A percentile compares a stretch with the other conserved stretches of the same genome.
Conservation (phyloP, 345 rosid genomes). For the Melaleuca quinquenervia region DNA sequence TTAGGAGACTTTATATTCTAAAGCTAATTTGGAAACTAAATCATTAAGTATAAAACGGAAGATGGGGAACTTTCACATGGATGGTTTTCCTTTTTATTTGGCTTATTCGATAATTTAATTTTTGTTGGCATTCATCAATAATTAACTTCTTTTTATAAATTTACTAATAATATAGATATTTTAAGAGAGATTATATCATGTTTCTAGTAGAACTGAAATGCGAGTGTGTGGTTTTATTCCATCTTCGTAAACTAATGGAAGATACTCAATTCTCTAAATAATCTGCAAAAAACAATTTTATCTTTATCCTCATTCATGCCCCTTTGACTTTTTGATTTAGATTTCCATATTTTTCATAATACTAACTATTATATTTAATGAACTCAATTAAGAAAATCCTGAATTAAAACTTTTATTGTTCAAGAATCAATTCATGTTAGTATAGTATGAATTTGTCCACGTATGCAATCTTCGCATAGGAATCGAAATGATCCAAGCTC, state of each 20-base stretch:
- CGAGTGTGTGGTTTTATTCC: not conserved
- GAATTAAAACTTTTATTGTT: not conserved
- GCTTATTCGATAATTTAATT: not conserved
- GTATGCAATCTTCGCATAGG: not conserved
- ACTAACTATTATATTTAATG: not conserved
- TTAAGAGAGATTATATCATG: not conserved
- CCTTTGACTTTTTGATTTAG: not conserved
- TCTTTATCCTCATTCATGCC: not conserved
- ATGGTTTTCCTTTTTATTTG: not conserved
- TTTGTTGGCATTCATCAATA: not conserved
- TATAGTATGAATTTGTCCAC: not conserved
- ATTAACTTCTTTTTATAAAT: not conserved
- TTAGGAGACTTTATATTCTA: not conserved
- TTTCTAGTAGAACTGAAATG: not conserved
- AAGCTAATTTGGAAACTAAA: not conserved
- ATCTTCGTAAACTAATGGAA: not conserved
- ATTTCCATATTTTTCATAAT: not conserved
- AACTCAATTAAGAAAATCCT: not conserved
- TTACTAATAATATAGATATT: not conserved
- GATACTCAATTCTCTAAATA: not conserved
- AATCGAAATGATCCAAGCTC: not conserved
- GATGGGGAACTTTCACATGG: not conserved
- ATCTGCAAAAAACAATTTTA: not conserved
- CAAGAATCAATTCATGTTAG: not conserved
- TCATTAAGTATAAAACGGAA: not conserved